A percentile compares a stretch with the other conserved stretches of the same genome.
phyloP scores from a whole-genome alignment of 495 filamentous ascomycete genomes.

The Tuber borchii region DNA sequence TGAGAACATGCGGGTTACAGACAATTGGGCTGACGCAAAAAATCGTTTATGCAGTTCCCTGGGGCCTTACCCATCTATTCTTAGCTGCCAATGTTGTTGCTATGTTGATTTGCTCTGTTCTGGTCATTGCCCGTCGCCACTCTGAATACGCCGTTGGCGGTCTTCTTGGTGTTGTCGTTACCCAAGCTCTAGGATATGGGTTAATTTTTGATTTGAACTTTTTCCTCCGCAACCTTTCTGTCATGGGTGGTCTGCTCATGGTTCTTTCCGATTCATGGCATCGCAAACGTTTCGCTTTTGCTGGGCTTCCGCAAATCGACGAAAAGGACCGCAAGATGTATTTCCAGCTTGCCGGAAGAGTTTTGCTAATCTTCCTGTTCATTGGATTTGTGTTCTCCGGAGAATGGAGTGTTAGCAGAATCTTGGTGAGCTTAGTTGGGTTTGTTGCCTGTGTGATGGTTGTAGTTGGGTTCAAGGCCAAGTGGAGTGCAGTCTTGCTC shows the following conservation, averaged over 20 bases:
- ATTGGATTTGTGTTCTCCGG: conserved; percentile 93
- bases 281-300: conserved; percentile 92
- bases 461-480: conserved; percentile 98
- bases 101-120: conserved; percentile 72
- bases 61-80: conserved; percentile 87
- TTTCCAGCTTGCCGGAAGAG: conserved; percentile 91
- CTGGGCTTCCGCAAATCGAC: conserved; percentile 83
- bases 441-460: conserved; percentile 96
- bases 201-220: conserved; percentile 99
- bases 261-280: conserved; percentile 97
- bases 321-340: conserved; percentile 99
- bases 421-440: conserved; percentile 74
- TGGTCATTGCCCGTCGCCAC: conserved; percentile 86
- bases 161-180: conserved; percentile 81
- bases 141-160: conserved; percentile 87
- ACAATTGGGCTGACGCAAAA: conserved; percentile 14
- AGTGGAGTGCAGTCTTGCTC: conserved; percentile 90
- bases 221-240: conserved; percentile 96
- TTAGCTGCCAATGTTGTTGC: conserved; percentile 82
- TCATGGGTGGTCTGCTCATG: conserved; percentile 95
- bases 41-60: conserved; percentile 59
- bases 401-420: conserved; percentile 78
- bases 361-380: conserved; percentile 96
- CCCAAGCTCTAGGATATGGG: conserved; percentile 95
- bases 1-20: background rate